These are phyloP conservation scores for Spencermartinsiella ligniputridi DNA, from an alignment of 1,139 yeast species.

Conservation along the genomic window DNA sequence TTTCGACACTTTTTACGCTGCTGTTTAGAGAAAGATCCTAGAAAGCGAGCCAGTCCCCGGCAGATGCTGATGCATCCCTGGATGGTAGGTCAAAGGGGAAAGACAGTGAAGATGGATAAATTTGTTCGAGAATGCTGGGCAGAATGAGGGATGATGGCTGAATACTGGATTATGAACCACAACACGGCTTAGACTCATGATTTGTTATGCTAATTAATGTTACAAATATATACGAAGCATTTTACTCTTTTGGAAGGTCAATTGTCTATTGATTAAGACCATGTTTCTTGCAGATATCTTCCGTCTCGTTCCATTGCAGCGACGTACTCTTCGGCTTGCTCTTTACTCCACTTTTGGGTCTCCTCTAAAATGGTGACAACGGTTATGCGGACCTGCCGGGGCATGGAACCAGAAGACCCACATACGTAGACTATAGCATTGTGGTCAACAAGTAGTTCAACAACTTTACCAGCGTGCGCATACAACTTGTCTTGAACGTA, in stretches of 20 bases:
- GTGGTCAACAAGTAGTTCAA: conserved; percentile 49
- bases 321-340: conserved; percentile 49
- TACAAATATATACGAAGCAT: not conserved
- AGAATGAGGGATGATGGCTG: too few species aligned
- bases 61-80: conserved; percentile 93
- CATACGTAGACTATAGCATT: conserved; percentile 69
- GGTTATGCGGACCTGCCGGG: conserved; percentile 79
- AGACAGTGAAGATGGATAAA: conserved; percentile 78
- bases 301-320: conserved; percentile 59
- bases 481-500: conserved; percentile 76
- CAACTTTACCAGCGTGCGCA: conserved; percentile 44
- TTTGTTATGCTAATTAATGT: not conserved
- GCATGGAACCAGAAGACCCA: conserved; percentile 95
- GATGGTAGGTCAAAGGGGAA: conserved; percentile 68
- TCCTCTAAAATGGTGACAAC: conserved; percentile 55
- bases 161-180: too few species aligned
- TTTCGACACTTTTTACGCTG: conserved; percentile 79
- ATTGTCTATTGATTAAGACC: too few species aligned
- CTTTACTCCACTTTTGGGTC: conserved; percentile 37
- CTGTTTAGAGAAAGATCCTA: conserved; percentile 76
- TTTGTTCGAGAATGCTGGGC: conserved; percentile 78
- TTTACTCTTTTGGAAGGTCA: not conserved
- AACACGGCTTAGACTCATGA: too few species aligned
- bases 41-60: conserved; percentile 82
- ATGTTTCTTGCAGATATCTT: conserved; percentile 84